Evolutionary conservation across 495 filamentous ascomycete genomes (phyloP), one percentile per base, ranked within the genome.

Genomic region (Penicillium chermesinum): DNA sequence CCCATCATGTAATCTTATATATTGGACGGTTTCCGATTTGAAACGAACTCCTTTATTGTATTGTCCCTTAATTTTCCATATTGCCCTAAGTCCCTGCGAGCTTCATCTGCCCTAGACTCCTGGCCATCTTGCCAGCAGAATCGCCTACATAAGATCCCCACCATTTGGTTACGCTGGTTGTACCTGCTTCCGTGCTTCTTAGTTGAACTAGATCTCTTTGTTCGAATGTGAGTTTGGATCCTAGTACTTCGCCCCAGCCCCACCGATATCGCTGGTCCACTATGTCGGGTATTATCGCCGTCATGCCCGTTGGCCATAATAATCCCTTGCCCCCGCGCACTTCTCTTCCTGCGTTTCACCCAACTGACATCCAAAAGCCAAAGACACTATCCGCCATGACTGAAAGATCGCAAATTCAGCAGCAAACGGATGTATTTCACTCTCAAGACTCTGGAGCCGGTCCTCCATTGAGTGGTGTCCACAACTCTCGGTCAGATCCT

Each of bases 401-500:
- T 58, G 51, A 50, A 39, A 25, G 39, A n/a, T 27, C 57, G 19
- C 53, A 57, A 34, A 52, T 60, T 42, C 53, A 59, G 18, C 51
- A 66, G 34, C 37, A 55, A 7, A 21, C 37, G 33, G 30, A 70
- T 62, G 54, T 53, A 54, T 39, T 43, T 58, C 6, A 42, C 50
- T 30, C 25, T 30, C 42, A 35, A n/a, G 48, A 54, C 10, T 48
- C 54, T 6, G 61, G 58, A 38, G 52, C 44, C 35, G 46, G 56
- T 7, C 54, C 61, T 41, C 41, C 55, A 12, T 47, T 27, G 30
- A 53, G n/a, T 41, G 38, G 46, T 43, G 49, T 65, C 7, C 48
- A 64, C 10, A 55, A 53, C 7, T 30, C 53, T 25, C 60, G 52
- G 35, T 38, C 54, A 2, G 58, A 68, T 21, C 65, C 65, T 36